Evolutionary conservation across 345 rosid species (phyloP).

Genomic region (Microcos paniculata): DNA sequence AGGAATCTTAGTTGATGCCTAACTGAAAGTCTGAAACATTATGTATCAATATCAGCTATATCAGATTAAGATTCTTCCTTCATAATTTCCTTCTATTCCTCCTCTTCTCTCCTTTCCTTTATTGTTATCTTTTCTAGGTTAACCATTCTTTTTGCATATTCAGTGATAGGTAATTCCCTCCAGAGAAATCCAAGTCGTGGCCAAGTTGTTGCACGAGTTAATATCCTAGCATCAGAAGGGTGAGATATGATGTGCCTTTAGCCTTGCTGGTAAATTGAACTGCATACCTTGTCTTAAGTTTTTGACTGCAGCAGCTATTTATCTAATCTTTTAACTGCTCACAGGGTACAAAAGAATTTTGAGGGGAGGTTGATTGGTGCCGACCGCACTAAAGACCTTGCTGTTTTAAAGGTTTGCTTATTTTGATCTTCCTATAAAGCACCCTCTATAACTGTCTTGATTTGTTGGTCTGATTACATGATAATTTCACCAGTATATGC

Average conservation of each 20-base stretch:
- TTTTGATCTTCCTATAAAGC: not conserved
- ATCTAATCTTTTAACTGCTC: conserved; percentile 16
- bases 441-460: not conserved
- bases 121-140: not conserved
- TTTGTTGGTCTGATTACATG: not conserved
- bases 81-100: not conserved
- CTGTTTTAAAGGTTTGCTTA: conserved; percentile 68
- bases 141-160: conserved; percentile 14
- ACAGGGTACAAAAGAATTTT: conserved; percentile 86
- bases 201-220: conserved; percentile 87
- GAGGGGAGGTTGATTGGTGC: conserved; percentile 93
- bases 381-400: conserved; percentile 91
- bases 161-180: conserved; percentile 92
- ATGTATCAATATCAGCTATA: not conserved
- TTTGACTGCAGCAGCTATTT: conserved; percentile 12
- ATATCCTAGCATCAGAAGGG: conserved; percentile 92
- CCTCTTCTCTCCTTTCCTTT: not conserved
- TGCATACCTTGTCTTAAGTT: conserved; percentile 3
- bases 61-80: not conserved
- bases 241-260: conserved; percentile 41
- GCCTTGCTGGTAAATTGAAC: conserved; percentile 29
- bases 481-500: not conserved
- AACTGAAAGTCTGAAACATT: no score
- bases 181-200: conserved; percentile 80
- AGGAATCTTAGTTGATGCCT: conserved; percentile 7